phyloP scores from a whole-genome alignment of 164 flowering plant species.

The Amborella trichopoda region DNA sequence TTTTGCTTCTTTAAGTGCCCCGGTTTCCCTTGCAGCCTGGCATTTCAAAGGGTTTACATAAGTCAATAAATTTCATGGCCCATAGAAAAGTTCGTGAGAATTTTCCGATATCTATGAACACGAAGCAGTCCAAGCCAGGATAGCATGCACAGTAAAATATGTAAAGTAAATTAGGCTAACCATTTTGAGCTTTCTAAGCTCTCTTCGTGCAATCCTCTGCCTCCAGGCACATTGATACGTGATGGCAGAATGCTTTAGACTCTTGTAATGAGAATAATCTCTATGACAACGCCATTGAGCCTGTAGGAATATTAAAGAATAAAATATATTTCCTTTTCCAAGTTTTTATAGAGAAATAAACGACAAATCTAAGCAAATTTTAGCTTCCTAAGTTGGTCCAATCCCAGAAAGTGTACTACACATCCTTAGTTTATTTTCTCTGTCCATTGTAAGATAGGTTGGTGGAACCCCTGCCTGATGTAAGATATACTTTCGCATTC shows the following conservation, averaged over 20 bases:
- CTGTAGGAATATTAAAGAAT: conserved; percentile 26
- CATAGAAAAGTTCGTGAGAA: no score
- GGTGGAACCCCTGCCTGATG: no score
- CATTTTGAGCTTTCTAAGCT: conserved; percentile 87
- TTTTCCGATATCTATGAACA: neutral
- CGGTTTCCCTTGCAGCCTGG: conserved; percentile 97
- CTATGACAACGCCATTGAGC: conserved; percentile 58
- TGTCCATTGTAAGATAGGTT: no score
- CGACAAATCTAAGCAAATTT: no score
- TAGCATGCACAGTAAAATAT: neutral
- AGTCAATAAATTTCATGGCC: no score
- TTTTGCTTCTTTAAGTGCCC: conserved; percentile 95
- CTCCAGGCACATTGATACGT: conserved; percentile 95
- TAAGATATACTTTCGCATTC: no score
- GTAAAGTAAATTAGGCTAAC: conserved; percentile 23
- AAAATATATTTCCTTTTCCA: no score
- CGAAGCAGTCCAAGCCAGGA: neutral
- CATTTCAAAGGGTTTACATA: no score
- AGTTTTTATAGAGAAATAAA: no score
- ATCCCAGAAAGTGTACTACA: no score
- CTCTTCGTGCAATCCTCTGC: conserved; percentile 68
- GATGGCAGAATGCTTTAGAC: conserved; percentile 65
- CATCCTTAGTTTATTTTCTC: no score
- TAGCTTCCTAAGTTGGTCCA: no score
- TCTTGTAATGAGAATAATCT: conserved; percentile 66